Base-by-base conservation (phyloP, 306 rosid genomes). In the Inga leiocalycina region DNA sequence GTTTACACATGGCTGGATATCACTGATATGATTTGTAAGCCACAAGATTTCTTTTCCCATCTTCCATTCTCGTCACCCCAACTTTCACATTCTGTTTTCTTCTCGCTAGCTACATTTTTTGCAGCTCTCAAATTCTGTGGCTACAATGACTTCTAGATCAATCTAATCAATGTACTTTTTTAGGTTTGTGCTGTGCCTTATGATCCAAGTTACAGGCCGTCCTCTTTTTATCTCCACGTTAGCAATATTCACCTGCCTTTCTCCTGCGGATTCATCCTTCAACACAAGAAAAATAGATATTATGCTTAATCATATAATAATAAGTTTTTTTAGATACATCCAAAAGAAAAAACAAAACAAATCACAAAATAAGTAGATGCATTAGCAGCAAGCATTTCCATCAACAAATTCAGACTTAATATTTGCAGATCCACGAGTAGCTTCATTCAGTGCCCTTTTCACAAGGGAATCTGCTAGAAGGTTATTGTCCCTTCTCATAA, bases 1-100 rank as follows among this genome's bases (percentile, higher is more conserved):
- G 11, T 34, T 66, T 69, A 83, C 84, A 85, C 89, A 79, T 84
- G 13, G 70, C 80, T 76, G 49, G 73, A 66, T 49, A 73, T 62
- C 24, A 8, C 13, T 9, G 14, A 73, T 73, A 64, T 59, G 2
- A 35, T n/a, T 48, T 48, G 54, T 64, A 32, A 8, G 72, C 67
- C 48, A 62, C 51, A 20, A 3, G 3, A 17, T 80, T 49, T 48
- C 56, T 44, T 49, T 48, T 59, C 10, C 34, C 32, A n/a, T 59
- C 66, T 30, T 41, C 24, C 8, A 6, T 30, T 66, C 64, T 80
- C 37, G 52, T 11, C 66, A 16, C 4, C n/a, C 10, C 64, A 61
- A 24, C 44, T 24, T 20, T 59, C 48, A 56, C 73, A 4, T 57
- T 1, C 8, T 59, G 27, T 64, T 43, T 22, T 76, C 32, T 59